phyloP scores from a whole-genome alignment of 805 yeast species.

The Torulaspora maleeae region DNA sequence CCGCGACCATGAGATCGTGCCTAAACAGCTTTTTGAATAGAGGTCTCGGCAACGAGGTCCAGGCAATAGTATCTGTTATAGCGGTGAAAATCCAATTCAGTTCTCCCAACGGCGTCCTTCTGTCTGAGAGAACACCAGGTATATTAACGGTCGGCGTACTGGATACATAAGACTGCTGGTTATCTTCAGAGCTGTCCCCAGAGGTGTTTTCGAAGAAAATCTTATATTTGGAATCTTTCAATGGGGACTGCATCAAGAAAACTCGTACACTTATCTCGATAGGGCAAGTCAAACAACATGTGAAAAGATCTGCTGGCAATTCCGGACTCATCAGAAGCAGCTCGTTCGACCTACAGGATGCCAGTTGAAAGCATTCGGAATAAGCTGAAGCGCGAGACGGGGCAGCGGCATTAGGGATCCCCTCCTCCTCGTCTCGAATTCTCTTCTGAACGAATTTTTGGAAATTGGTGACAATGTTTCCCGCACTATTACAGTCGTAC shows the following conservation, averaged over 20 bases:
- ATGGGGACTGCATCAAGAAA: slow-evolving; percentile 81
- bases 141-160: slow-evolving; percentile 50
- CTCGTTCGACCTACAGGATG: slow-evolving; percentile 87
- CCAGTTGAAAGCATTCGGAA: slow-evolving; percentile 85
- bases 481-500: slow-evolving; percentile 92
- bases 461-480: slow-evolving; percentile 85
- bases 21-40: slow-evolving; percentile 85
- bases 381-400: slow-evolving; percentile 48
- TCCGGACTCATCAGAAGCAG: slow-evolving; percentile 88
- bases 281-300: slow-evolving; percentile 93
- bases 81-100: slow-evolving; percentile 97
- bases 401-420: slow-evolving; percentile 40
- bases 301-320: slow-evolving; percentile 91
- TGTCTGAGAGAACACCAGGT: slow-evolving; percentile 87
- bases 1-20: slow-evolving; percentile 96
- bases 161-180: slow-evolving; percentile 18
- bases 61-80: slow-evolving; percentile 95
- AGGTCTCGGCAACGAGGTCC: slow-evolving; percentile 87
- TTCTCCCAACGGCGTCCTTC: slow-evolving; percentile 94
- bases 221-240: slow-evolving; percentile 43
- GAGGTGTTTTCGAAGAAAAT: slow-evolving; percentile 37
- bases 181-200: slow-evolving; percentile 22
- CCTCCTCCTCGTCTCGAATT: slow-evolving; percentile 76
- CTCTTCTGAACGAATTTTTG: slow-evolving; percentile 85
- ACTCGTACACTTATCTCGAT: slow-evolving; percentile 90